Conservation (phyloP, 805 yeast genomes). For the Starmerella lactis-condensi region DNA sequence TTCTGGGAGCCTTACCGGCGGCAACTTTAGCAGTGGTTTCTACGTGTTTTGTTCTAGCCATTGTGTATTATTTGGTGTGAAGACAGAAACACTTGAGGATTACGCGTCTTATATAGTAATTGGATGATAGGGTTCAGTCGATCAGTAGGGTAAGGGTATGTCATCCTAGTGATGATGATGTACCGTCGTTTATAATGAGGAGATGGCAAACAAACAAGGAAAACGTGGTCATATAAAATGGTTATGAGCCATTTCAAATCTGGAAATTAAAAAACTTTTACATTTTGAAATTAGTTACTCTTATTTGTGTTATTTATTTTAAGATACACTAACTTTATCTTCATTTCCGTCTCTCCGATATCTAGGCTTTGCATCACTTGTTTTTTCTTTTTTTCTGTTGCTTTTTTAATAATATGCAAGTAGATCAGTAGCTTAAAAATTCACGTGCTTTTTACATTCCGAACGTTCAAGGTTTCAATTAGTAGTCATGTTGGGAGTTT, state of each 20-base stretch:
- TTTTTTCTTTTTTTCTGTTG: not conserved
- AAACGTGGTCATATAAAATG: not conserved
- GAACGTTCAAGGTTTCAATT: not conserved
- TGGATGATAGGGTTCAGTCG: not conserved
- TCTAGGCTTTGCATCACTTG: conserved; percentile 1
- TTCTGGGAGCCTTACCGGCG: conserved; percentile 87
- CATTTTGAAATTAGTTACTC: not conserved
- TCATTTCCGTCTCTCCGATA: not conserved
- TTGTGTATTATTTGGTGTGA: conserved; percentile 8
- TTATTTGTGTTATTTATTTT: not conserved
- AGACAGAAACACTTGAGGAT: not conserved
- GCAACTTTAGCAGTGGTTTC: conserved; percentile 60
- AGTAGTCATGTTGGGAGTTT: not conserved
- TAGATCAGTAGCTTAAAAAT: conserved; percentile 1
- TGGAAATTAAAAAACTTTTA: not conserved
- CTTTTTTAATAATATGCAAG: conserved; percentile 3
- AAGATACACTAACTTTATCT: conserved; percentile 1
- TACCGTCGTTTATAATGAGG: not conserved
- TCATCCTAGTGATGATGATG: no score
- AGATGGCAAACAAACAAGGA: not conserved
- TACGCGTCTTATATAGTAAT: conserved; percentile 3
- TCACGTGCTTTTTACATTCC: not conserved
- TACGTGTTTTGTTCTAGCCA: conserved; percentile 41
- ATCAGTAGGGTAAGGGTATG: not conserved
- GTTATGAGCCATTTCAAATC: not conserved